phyloP scores from a whole-genome alignment of 176 grass and related monocot genomes.

The Cymbopogon citratus region DNA sequence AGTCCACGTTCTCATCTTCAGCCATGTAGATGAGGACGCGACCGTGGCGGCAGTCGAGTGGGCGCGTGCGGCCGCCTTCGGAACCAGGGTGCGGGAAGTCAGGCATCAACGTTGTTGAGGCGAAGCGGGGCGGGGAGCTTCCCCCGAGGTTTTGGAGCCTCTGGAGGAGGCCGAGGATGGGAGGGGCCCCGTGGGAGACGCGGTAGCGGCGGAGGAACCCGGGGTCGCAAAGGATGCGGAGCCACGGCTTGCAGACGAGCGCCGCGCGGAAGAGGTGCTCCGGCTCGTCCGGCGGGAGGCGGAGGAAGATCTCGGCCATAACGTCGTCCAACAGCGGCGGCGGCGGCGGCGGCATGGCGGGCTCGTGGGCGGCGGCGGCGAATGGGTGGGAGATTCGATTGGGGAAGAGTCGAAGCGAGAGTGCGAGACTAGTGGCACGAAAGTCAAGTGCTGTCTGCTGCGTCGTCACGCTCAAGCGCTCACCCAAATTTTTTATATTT shows the following conservation, averaged over 20 bases:
- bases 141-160: not conserved
- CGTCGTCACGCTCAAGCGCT: too few relatives aligned
- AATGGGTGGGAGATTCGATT: not conserved
- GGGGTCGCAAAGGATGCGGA: not conserved
- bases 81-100: not conserved
- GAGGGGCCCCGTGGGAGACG: not conserved
- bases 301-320: not conserved
- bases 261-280: not conserved
- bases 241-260: not conserved
- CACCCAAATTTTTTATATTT: too few relatives aligned
- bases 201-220: not conserved
- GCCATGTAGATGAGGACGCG: not conserved
- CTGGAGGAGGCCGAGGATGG: not conserved
- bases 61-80: not conserved
- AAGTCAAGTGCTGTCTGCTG: too few relatives aligned
- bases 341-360: not conserved
- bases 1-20: too few relatives aligned
- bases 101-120: not conserved
- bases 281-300: not conserved
- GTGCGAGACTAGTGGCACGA: too few relatives aligned
- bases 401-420: too few relatives aligned
- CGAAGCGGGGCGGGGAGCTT: not conserved
- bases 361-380: not conserved
- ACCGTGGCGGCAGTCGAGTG: conserved; percentile 4
- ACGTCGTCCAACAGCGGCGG: not conserved